Base-by-base conservation (phyloP, 225 moss, liverwort and hornwort species). In the Neckera pumila region DNA sequence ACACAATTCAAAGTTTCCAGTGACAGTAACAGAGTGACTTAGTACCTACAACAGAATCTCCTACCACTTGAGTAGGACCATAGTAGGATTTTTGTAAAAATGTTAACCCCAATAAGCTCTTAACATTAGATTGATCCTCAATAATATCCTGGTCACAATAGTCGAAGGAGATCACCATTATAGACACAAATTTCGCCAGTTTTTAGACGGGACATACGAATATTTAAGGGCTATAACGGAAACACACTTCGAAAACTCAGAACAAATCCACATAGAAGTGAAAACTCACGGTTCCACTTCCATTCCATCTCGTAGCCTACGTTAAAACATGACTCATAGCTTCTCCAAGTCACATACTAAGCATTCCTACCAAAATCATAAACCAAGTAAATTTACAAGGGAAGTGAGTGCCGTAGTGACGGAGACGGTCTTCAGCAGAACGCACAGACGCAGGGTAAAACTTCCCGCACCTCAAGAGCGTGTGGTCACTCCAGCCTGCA, bases 401-500 rank as follows among this genome's bases (percentile, higher is more conserved):
- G 75, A 96, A 97, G 86, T 97, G 93, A 47, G 91, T 88, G 87
- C 96, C 82, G 87, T 97, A 96, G 77, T 97, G 95, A 54, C 95
- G 95, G 53, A 97, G 97, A 17, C 96, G 97, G 80, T 96, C 96
- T 92, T 97, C 97, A 73, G 97, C 95, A 79, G 95, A 87, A 34
- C 93, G 93, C 27, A 96, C 95, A 40, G 94, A 95, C 17, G 95
- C 94, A 62, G 96, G 96, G 89, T 95, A 97, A 79, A 97, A 97
- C 63, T 90, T 94, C 54, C 96, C 95, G 84, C 96, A 97, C 83
- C 92, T 89, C 65, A 95, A 86, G 57, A 97, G 90, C 22, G 96
- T 95, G 59, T 93, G 94, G 73, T 97, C 97, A 75, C 95, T 96
- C 97, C 97, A 97, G 20, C 97, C 96, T 97, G 90, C 79, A 89